A percentile compares a stretch with the other conserved stretches of the same genome.
phyloP scores from a whole-genome alignment of 1,284 basidiomycete genomes.

The Ganoderma lingzhi region DNA sequence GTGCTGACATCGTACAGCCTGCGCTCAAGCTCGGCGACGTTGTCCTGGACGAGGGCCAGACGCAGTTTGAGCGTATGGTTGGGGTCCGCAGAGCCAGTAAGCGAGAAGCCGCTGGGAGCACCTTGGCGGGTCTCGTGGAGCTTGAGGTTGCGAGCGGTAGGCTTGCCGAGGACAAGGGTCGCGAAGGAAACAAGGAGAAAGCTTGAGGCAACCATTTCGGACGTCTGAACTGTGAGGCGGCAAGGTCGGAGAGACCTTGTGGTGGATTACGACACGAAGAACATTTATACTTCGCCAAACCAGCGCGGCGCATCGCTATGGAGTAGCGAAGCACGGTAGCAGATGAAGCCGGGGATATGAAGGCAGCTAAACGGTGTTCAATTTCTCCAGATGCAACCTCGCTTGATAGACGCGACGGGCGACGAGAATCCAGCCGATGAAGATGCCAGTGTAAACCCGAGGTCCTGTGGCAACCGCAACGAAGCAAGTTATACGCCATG shows the following conservation, averaged over 20 bases:
- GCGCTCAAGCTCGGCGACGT: constrained; percentile 46
- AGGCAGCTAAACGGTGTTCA: not conserved
- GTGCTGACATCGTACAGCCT: constrained; percentile 46
- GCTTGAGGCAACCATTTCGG: constrained; percentile 33
- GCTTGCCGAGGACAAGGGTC: constrained; percentile 38
- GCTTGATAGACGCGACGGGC: not conserved
- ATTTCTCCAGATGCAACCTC: not conserved
- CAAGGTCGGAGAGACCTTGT: not conserved
- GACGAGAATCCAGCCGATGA: not conserved
- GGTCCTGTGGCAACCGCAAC: not conserved
- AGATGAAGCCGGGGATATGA: too few relatives aligned
- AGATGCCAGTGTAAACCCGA: not conserved
- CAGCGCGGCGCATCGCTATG: too few relatives aligned
- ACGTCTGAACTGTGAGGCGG: not conserved
- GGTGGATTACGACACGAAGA: not conserved
- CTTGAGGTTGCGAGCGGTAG: constrained; percentile 37
- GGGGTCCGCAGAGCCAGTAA: constrained; percentile 37
- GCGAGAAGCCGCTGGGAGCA: constrained; percentile 41
- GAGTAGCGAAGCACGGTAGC: too few relatives aligned
- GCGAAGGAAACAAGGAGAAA: constrained; percentile 37
- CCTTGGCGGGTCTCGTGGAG: constrained; percentile 40
- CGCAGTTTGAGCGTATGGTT: constrained; percentile 42
- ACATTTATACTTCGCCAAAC: too few relatives aligned
- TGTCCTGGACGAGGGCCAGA: constrained; percentile 44
- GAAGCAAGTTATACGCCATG: not conserved